Percentiles rank a stretch among this genome's conserved stretches.
phyloP scores from a whole-genome alignment of 371 early-diverging fungal species.

The Mucor ambiguus region DNA sequence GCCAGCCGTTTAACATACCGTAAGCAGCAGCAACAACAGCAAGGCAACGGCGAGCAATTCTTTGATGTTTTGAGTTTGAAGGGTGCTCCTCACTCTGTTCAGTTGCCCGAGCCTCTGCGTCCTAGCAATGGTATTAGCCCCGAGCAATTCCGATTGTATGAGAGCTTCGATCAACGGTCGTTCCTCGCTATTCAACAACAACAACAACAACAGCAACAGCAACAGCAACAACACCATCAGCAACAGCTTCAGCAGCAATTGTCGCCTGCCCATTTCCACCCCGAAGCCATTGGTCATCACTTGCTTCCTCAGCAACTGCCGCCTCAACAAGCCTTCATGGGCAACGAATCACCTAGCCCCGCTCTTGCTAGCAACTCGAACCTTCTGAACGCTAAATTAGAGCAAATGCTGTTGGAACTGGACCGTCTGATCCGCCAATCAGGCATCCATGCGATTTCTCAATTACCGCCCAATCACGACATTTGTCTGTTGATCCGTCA shows the following conservation, averaged over 20 bases:
- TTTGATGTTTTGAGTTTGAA: constrained; percentile 81
- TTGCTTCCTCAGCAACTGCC: background rate
- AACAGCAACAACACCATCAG: constrained; percentile 17
- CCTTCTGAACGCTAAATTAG: constrained; percentile 61
- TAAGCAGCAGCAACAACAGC: constrained; percentile 58
- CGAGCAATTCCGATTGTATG: constrained; percentile 54
- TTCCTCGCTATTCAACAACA: constrained; percentile 27
- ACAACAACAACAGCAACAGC: constrained; percentile 16
- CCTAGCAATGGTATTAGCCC: constrained; percentile 77
- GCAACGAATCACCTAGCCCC: constrained; percentile 21
- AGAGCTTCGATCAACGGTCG: constrained; percentile 25
- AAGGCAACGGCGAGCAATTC: constrained; percentile 67
- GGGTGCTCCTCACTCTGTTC: constrained; percentile 74
- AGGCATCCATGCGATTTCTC: constrained; percentile 55
- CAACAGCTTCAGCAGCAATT: constrained; percentile 18
- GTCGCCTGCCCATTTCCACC: constrained; percentile 39
- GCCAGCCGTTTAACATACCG: constrained; percentile 77
- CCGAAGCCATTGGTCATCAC: constrained; percentile 19
- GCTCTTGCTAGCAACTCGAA: constrained; percentile 21
- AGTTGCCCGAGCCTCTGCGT: constrained; percentile 81
- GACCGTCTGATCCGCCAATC: constrained; percentile 68
- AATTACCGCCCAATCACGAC: constrained; percentile 80
- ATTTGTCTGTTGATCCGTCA: constrained; percentile 73
- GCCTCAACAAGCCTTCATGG: constrained; percentile 12
- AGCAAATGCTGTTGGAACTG: constrained; percentile 70